Evolutionary conservation across 2,329 filamentous ascomycete species (phyloP), one percentile per base, ranked within the genome.

Genomic region (Chrysosporium queenslandicum): DNA sequence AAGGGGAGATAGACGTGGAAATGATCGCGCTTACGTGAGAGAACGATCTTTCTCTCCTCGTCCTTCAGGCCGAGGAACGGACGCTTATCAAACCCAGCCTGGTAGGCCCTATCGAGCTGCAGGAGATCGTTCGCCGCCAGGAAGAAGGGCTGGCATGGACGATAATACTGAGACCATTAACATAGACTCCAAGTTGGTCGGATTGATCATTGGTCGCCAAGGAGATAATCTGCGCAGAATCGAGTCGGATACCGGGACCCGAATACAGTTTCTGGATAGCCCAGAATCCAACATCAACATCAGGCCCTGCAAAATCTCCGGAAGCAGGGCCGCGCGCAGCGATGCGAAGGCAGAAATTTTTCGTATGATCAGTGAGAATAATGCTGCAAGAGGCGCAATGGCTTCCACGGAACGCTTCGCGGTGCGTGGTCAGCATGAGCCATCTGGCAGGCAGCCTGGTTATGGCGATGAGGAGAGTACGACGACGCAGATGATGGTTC

Each of bases 401-500:
- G 60, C 67, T n/a, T 54, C 50, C 16, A 53, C 55, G 42, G 56
- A 59, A 37, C 59, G 57, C 18, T 54, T 54, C n/a, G 50, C 32
- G n/a, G 12, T 32, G 20, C 47, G 48, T 18, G 23, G 36, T 11
- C 47, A 42, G 45, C 42, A 46, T 2, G 46, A 48, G 37, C 20
- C 51, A 23, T 43, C 34, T 2, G 12, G 27, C 27, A 43, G 40
- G 16, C 36, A 29, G 14, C 18, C 41, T 27, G 52, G 37, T 14
- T 40, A 47, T 25, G 46, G 20, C 54, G 81, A 84, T 56, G 86
- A 91, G 55, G 89, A 94, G 67, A 86, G 91, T 60, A 87, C 83
- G 64, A 82, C 89, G 65, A 82, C 89, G 64, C 87, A 94, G 69
- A 94, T 95, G 62, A 92, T 94, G 86, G 89, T 95, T 16, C 89